Conservation (phyloP, 2,329 filamentous ascomycete genomes). For the Fusarium sarcochroum region DNA sequence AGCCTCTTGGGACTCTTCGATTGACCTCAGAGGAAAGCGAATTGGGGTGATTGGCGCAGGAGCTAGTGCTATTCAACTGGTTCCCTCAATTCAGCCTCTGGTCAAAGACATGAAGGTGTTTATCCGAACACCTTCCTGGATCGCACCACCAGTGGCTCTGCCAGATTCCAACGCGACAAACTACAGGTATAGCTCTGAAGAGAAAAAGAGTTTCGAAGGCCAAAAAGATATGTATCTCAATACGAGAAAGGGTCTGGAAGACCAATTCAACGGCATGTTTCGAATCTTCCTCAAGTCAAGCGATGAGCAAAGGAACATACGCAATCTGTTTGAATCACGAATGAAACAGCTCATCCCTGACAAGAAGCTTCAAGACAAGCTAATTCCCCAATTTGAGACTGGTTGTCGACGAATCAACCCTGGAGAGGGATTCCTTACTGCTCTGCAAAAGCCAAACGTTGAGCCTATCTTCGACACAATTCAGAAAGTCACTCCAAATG, state of each 20-base stretch:
- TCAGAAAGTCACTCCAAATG: constrained; percentile 58
- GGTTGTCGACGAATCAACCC: constrained; percentile 66
- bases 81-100: constrained; percentile 59
- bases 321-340: constrained; percentile 43
- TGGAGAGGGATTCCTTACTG: constrained; percentile 64
- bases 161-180: constrained; percentile 54
- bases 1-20: constrained; percentile 64
- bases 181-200: constrained; percentile 59
- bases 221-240: constrained; percentile 56
- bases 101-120: constrained; percentile 63
- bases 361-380: constrained; percentile 61
- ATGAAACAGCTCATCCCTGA: constrained; percentile 57
- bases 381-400: constrained; percentile 65
- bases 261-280: constrained; percentile 62
- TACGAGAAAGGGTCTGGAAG: constrained; percentile 60
- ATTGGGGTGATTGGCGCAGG: constrained; percentile 59
- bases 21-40: constrained; percentile 55
- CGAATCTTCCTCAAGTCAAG: constrained; percentile 61
- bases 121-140: constrained; percentile 65
- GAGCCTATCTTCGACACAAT: constrained; percentile 60
- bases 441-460: constrained; percentile 62
- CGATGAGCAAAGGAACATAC: constrained; percentile 57
- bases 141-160: constrained; percentile 54
- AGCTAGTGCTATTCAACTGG: constrained; percentile 62
- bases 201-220: constrained; percentile 56